Evolutionary conservation across 1,284 basidiomycete species (phyloP).

Genomic region (Acaromyces ingoldii): DNA sequence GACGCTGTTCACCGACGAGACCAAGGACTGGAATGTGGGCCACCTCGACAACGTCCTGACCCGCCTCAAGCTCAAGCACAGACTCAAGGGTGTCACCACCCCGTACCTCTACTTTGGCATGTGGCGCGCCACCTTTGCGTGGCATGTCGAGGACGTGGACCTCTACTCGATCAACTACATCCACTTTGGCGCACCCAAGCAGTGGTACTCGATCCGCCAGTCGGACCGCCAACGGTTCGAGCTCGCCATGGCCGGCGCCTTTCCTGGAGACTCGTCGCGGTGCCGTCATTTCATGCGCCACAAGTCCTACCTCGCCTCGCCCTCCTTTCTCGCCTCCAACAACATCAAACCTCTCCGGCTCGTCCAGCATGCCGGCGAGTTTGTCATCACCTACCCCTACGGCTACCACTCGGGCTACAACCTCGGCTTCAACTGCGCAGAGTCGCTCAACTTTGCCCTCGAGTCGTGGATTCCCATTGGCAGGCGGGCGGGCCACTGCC

Average conservation of each 20-base stretch:
- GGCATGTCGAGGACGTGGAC: conserved; percentile 88
- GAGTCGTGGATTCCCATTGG: conserved; percentile 91
- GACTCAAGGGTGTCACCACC: conserved; percentile 87
- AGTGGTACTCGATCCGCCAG: conserved; percentile 96
- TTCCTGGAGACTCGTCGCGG: conserved; percentile 55
- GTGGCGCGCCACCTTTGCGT: conserved; percentile 95
- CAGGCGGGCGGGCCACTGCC: conserved; percentile 44
- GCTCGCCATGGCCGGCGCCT: conserved; percentile 45
- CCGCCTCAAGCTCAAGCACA: conserved; percentile 64
- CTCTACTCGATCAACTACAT: conserved; percentile 98
- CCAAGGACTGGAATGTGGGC: conserved; percentile 86
- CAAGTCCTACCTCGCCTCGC: conserved; percentile 92
- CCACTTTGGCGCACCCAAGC: conserved; percentile 91
- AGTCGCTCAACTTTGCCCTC: conserved; percentile 94
- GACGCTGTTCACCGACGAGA: conserved; percentile 76
- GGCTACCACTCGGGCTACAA: conserved; percentile 98
- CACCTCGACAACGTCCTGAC: conserved; percentile 79
- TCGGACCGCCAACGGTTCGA: conserved; percentile 58
- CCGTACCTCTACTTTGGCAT: conserved; percentile 98
- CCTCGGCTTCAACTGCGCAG: conserved; percentile 93
- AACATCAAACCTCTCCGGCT: conserved; percentile 58
- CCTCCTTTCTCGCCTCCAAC: conserved; percentile 70
- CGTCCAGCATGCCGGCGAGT: conserved; percentile 86
- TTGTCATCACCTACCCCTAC: conserved; percentile 85
- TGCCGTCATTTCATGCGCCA: conserved; percentile 94